Conservation (phyloP, 495 filamentous ascomycete genomes). For the Zalerion maritima region DNA sequence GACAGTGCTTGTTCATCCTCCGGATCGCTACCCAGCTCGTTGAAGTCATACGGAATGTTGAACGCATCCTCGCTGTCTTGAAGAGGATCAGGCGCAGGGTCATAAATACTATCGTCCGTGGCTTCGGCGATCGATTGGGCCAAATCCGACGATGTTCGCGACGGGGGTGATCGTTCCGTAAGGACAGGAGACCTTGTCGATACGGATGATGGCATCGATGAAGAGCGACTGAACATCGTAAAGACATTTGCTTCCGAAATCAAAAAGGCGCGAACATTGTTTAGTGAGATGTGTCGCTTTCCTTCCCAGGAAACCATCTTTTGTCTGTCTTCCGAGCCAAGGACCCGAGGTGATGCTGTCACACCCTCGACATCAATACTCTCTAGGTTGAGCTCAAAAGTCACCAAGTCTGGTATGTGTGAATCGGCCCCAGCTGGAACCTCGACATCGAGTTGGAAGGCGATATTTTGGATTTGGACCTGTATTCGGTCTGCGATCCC, state of each 20-base stretch:
- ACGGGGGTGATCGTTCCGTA: conserved; percentile 10
- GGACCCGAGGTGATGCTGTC: conserved; percentile 19
- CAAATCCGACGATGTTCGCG: conserved; percentile 3
- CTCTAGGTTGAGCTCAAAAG: conserved; percentile 50
- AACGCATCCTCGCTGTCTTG: conserved; percentile 34
- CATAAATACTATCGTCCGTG: conserved; percentile 7
- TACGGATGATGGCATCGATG: conserved; percentile 46
- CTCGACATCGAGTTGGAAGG: conserved; percentile 45
- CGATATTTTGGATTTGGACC: conserved; percentile 45
- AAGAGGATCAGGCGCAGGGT: conserved; percentile 10
- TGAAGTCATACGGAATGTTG: conserved; percentile 33
- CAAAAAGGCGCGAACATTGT: conserved; percentile 47
- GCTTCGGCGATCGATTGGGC: conserved; percentile 3
- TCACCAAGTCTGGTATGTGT: conserved; percentile 35
- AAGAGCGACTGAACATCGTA: conserved; percentile 45
- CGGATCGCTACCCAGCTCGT: conserved; percentile 7
- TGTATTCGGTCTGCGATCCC: conserved; percentile 70
- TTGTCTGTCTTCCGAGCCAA: conserved; percentile 15
- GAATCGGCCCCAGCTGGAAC: conserved; percentile 46
- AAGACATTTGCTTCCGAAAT: conserved; percentile 63
- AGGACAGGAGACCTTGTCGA: conserved; percentile 29
- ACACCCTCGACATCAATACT: conserved; percentile 53
- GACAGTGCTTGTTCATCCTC: conserved; percentile 17
- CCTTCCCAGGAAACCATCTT: conserved; percentile 34
- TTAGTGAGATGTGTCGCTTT: conserved; percentile 49